Percentiles rank a stretch among this genome's conserved stretches.
phyloP scores from a whole-genome alignment of 345 rosid genomes.

The Gossypium bickii region DNA sequence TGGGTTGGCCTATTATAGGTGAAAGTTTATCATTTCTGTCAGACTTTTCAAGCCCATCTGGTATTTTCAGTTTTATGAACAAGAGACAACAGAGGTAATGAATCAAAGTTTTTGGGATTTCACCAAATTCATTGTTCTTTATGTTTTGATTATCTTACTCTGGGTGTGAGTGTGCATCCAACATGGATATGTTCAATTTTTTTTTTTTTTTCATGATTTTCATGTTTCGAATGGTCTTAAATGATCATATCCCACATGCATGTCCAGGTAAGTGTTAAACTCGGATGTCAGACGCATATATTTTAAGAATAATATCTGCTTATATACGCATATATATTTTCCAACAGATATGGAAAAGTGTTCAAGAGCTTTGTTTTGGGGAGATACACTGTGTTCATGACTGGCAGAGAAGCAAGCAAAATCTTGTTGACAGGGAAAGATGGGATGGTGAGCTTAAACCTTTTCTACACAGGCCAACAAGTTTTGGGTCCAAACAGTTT shows the following conservation, averaged over 20 bases:
- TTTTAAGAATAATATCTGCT: too few relatives aligned
- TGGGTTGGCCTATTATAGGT: constrained; percentile 60
- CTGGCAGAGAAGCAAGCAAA: constrained; percentile 65
- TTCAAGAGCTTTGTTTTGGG: constrained; percentile 55
- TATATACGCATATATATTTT: not conserved
- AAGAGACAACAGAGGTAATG: constrained; percentile 50
- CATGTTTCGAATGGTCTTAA: too few relatives aligned
- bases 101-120: not conserved
- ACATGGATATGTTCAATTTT: too few relatives aligned
- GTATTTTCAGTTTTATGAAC: constrained; percentile 52
- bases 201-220: too few relatives aligned
- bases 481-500: constrained; percentile 59
- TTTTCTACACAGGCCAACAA: constrained; percentile 58
- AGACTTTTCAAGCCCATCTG: constrained; percentile 51
- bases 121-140: not conserved
- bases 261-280: too few relatives aligned
- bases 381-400: constrained; percentile 53
- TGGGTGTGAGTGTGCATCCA: not conserved
- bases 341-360: constrained; percentile 55
- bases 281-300: too few relatives aligned
- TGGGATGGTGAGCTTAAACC: constrained; percentile 68
- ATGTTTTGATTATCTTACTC: not conserved
- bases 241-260: too few relatives aligned
- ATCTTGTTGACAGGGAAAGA: constrained; percentile 66
- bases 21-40: constrained; percentile 58